phyloP scores from a whole-genome alignment of 805 yeast genomes.

The Zygoascus flipseniorum region DNA sequence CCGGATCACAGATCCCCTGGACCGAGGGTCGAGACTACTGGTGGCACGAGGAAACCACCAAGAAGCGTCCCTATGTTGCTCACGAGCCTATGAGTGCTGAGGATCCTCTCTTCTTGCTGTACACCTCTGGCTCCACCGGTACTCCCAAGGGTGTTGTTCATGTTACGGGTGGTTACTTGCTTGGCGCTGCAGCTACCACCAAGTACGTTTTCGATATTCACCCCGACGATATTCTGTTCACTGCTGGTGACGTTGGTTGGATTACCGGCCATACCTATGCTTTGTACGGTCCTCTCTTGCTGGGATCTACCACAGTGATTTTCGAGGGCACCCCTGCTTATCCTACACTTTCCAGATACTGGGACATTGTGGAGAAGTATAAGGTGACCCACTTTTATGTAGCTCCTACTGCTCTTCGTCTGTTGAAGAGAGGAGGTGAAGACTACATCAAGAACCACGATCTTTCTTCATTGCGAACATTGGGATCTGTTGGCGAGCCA shows the following conservation, averaged over 20 bases:
- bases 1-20: conserved; percentile 71
- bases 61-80: conserved; percentile 77
- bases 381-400: conserved; percentile 93
- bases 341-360: conserved; percentile 90
- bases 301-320: conserved; percentile 86
- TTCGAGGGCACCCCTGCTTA: conserved; percentile 98
- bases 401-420: conserved; percentile 95
- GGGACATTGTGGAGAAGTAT: conserved; percentile 91
- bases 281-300: conserved; percentile 81
- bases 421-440: conserved; percentile 85
- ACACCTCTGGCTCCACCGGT: conserved; percentile 98
- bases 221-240: conserved; percentile 77
- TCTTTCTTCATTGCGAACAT: conserved; percentile 75
- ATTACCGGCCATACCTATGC: conserved; percentile 97
- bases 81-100: conserved; percentile 83
- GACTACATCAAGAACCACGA: conserved; percentile 74
- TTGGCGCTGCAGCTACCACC: conserved; percentile 88
- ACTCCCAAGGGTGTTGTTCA: conserved; percentile 98
- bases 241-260: conserved; percentile 99
- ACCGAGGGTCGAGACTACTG: conserved; percentile 75
- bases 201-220: conserved; percentile 91
- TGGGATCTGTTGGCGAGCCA: conserved; percentile 98
- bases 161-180: conserved; percentile 85
- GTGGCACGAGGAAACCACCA: conserved; percentile 88
- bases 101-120: conserved; percentile 90